phyloP scores from a whole-genome alignment of 768 basidiomycete species.

The Trametes maxima region DNA sequence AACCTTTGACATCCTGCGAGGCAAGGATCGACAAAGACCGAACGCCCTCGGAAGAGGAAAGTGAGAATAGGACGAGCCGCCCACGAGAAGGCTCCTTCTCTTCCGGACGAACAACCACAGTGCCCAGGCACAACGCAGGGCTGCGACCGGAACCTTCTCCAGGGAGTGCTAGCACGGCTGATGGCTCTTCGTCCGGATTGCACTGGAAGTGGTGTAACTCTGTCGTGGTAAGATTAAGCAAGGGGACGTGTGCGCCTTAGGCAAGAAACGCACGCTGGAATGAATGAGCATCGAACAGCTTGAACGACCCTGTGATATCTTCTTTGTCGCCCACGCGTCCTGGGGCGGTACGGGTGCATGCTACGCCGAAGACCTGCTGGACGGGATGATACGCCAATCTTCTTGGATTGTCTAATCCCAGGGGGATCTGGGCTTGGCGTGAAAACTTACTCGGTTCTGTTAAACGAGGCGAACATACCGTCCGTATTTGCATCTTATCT shows the following conservation, averaged over 20 bases:
- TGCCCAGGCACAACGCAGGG: constrained; percentile 42
- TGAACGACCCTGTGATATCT: constrained; percentile 55
- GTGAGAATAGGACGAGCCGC: constrained; percentile 59
- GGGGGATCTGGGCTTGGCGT: constrained; percentile 51
- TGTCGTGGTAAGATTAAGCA: constrained; percentile 26
- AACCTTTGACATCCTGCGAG: constrained; percentile 55
- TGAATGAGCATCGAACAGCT: constrained; percentile 63
- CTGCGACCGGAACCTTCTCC: neutral
- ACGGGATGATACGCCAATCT: constrained; percentile 61
- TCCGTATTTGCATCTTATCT: constrained; percentile 79
- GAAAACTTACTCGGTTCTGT: constrained; percentile 7
- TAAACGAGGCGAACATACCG: constrained; percentile 47
- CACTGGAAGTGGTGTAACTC: constrained; percentile 53
- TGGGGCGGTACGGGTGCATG: constrained; percentile 57
- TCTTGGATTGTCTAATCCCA: constrained; percentile 74
- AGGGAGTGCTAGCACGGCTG: constrained; percentile 45
- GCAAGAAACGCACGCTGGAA: constrained; percentile 47
- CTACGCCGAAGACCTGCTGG: constrained; percentile 65
- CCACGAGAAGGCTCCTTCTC: constrained; percentile 48
- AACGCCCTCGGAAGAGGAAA: constrained; percentile 30
- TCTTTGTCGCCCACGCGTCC: constrained; percentile 54
- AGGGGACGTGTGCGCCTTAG: neutral
- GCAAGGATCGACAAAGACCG: constrained; percentile 38
- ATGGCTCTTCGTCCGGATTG: constrained; percentile 62
- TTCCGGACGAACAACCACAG: constrained; percentile 34